Conservation (phyloP, 495 filamentous ascomycete species). For the Paragyromitra xinjiangensis region DNA sequence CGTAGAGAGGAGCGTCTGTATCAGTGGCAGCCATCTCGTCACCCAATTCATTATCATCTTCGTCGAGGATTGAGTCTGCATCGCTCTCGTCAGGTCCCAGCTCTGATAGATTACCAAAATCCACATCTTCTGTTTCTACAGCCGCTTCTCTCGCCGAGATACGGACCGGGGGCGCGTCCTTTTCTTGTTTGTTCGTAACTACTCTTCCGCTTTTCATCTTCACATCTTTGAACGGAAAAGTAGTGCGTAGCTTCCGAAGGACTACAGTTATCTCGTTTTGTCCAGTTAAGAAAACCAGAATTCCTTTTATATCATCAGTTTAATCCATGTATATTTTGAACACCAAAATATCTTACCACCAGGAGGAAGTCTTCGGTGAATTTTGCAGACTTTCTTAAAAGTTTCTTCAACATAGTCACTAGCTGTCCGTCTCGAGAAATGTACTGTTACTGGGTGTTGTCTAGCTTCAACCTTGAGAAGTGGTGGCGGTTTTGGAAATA, state of each 20-base stretch:
- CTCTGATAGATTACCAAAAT: slow-evolving; percentile 70
- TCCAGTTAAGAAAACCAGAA: slow-evolving; percentile 95
- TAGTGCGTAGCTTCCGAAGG: slow-evolving; percentile 76
- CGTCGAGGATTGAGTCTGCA: slow-evolving; percentile 61
- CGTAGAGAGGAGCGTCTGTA: slow-evolving; percentile 65
- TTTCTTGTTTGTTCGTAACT: neutral
- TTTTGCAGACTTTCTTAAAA: slow-evolving; percentile 85
- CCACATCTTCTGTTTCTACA: slow-evolving; percentile 86
- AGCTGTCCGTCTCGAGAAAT: slow-evolving; percentile 84
- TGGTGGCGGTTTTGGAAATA: slow-evolving; percentile 84
- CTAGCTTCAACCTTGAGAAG: slow-evolving; percentile 92
- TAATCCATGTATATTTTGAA: neutral
- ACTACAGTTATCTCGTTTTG: slow-evolving; percentile 87
- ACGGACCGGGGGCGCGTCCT: slow-evolving; percentile 67
- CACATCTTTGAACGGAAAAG: slow-evolving; percentile 68
- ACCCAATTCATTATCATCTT: slow-evolving; percentile 63
- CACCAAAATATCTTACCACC: slow-evolving; percentile 61
- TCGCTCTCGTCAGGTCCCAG: slow-evolving; percentile 59
- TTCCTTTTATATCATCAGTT: slow-evolving; percentile 61
- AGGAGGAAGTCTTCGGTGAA: slow-evolving; percentile 88
- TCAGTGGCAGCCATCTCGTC: slow-evolving; percentile 63
- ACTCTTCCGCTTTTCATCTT: slow-evolving; percentile 18
- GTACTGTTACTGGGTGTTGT: slow-evolving; percentile 86
- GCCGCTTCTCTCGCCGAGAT: slow-evolving; percentile 81
- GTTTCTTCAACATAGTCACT: slow-evolving; percentile 89